Conservation (phyloP, 371 early-diverging fungal genomes). For the Mucor indicus region DNA sequence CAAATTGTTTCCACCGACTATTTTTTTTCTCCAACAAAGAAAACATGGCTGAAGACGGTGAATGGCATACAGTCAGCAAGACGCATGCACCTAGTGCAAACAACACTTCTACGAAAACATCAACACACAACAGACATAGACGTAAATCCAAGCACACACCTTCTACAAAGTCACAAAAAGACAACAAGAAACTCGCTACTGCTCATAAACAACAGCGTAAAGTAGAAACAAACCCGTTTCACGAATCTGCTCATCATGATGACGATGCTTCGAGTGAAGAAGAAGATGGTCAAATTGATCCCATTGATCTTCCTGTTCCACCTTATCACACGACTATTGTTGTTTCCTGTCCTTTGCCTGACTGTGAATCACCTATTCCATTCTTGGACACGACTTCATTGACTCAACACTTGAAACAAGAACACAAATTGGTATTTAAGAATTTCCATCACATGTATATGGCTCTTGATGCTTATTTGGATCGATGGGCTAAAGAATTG, state of each 20-base stretch:
- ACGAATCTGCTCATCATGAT: slow-evolving; percentile 34
- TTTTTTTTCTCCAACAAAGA: not conserved
- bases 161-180: not conserved
- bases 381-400: slow-evolving; percentile 67
- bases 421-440: slow-evolving; percentile 66
- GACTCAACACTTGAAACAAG: slow-evolving; percentile 62
- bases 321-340: slow-evolving; percentile 63
- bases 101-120: not conserved
- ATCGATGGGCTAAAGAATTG: slow-evolving; percentile 64
- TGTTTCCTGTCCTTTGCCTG: slow-evolving; percentile 53
- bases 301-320: slow-evolving; percentile 46
- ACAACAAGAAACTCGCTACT: not conserved
- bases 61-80: slow-evolving; percentile 32
- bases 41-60: slow-evolving; percentile 25
- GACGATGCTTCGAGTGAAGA: slow-evolving; percentile 47
- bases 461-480: slow-evolving; percentile 74
- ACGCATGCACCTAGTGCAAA: not conserved
- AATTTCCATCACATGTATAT: slow-evolving; percentile 82
- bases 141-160: slow-evolving; percentile 4
- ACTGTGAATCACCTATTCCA: slow-evolving; percentile 48
- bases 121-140: slow-evolving; percentile 2
- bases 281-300: slow-evolving; percentile 42
- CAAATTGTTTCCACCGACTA: no score
- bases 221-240: slow-evolving; percentile 10
- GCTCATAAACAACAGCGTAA: not conserved